Evolutionary conservation across 2,329 filamentous ascomycete genomes (phyloP).

Genomic region (Immersiporthe knoxdaviesiana): DNA sequence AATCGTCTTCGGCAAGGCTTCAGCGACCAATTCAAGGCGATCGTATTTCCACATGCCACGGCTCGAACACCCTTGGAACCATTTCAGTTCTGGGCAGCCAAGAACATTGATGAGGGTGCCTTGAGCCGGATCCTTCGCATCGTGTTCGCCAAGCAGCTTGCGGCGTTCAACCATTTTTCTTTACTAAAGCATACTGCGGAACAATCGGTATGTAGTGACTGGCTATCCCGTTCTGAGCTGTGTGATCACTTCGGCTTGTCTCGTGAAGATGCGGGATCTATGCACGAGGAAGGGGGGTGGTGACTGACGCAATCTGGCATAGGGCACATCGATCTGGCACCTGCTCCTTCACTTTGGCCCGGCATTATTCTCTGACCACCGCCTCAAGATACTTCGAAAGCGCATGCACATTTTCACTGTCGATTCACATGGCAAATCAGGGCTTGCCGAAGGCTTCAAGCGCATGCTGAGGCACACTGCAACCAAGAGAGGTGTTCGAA

Average conservation of each 20-base stretch:
- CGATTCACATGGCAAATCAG: conserved; percentile 7
- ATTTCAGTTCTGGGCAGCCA: conserved; percentile 22
- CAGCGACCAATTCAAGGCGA: conserved; percentile 18
- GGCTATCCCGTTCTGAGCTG: background rate
- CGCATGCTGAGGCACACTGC: conserved; percentile 12
- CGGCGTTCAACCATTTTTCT: conserved; percentile 16
- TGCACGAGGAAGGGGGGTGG: background rate
- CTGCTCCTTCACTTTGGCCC: conserved; percentile 20
- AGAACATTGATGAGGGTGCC: conserved; percentile 4
- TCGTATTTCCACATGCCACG: background rate
- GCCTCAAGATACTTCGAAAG: conserved; percentile 18
- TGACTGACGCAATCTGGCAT: background rate
- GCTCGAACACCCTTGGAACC: conserved; percentile 5
- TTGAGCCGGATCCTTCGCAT: conserved; percentile 19
- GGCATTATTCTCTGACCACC: conserved; percentile 17
- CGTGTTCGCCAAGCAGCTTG: conserved; percentile 17
- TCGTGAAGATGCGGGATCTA: no score
- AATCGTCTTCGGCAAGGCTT: conserved; percentile 12
- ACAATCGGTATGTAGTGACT: background rate
- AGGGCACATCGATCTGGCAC: conserved; percentile 15
- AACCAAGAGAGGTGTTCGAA: background rate
- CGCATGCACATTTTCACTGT: conserved; percentile 20
- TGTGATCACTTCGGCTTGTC: background rate
- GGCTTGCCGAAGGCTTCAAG: conserved; percentile 13
- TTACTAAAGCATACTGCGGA: conserved; percentile 14